Evolutionary conservation across 495 filamentous ascomycete species (phyloP), one percentile per base, ranked within the genome.

Genomic region (Stereocaulon alpinum): DNA sequence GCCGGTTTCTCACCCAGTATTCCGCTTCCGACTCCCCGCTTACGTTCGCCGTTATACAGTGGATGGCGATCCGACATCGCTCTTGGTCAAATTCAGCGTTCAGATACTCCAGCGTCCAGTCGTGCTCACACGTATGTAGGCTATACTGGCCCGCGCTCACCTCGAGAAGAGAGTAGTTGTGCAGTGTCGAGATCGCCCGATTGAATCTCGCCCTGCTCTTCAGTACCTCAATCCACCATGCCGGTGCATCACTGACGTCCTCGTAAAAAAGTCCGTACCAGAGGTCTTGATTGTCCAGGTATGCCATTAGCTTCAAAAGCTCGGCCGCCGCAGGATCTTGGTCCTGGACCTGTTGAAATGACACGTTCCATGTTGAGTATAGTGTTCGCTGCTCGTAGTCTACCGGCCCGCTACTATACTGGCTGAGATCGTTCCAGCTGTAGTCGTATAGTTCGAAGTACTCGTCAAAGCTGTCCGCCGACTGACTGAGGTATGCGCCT

Each of bases 281-380:
- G 45, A 79, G 68, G 64, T 80, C 76, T 58, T 75, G 73, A 61
- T 76, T 79, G 63, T 77, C 71, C 52, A 79, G 76, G 53, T 64
- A 74, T 54, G 75, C 74, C 71, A 74, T 75, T 7, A 78, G 59
- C 7, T 70, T 60, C 24, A 81, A 68, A n/a, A 80, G 64, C 6
- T 70, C 50, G n/a, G 76, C 73, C 40, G 75, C 66, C 10, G 62
- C 57, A 10, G 55, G 30, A 58, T 73, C 71, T 30, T 68, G 69
- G 40, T 69, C 67, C 52, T 69, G 64, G 40, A 80, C 68, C 27
- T 73, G 66, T 56, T 66, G 47, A 59, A 71, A 75, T 42, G 73
- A 76, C 51, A 78, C 67, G 55, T 72, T 62, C 77, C 75, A 80
- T 64, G 75, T 79, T 34, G 68, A 66, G 53, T 74, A 69, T 22